Evolutionary conservation across 441 rosid species (phyloP), one percentile per base, ranked within the genome.

Genomic region (Breynia disticha): DNA sequence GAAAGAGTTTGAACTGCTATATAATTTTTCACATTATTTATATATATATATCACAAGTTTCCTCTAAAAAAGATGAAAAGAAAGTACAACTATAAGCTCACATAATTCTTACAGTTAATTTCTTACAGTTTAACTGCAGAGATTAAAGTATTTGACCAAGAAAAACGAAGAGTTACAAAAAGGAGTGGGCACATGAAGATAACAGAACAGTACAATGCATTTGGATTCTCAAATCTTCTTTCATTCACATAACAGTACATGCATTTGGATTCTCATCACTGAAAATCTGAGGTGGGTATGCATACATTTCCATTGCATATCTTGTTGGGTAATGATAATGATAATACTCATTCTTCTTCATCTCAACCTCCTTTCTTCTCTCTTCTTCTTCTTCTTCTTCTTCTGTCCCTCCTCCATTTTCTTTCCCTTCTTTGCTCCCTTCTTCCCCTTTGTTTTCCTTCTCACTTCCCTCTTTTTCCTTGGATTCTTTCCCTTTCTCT

Each of bases 261-360:
- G 98, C 96, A 67, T 90, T 85, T 47, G 95, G 98, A 76, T 87
- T 87, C 68, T 90, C 97, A 58, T 90, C 97, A 19, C 97, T 90
- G 72, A 87, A 87, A 63, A 81, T 63, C 73, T 87, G 95, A 4
- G 96, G 96, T 5, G 93, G 80, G 48, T 82, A 82, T 8, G 83
- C 73, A 11, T 74, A 73, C 57, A 73, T 2, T 16, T 80, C 95
- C 78, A 69, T 64, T 0, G 76, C 68, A 61, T 77, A 60, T 51
- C 71, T 70, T 16, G 64, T 76, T 0, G 83, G 78, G 61, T 78
- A n/a, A n/a, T n/a, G n/a, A n/a, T n/a, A 74, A 45, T 73, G 66
- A 44, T 58, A 60, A 56, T 75, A 76, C 54, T 87, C 90, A 41
- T 78, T 79, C 53, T 22, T 83, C 69, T 44, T 82, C 58, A 79